Evolutionary conservation across 2,329 filamentous ascomycete genomes (phyloP), one percentile per base, ranked within the genome.

Genomic region (Ophidiomyces ophidiicola): DNA sequence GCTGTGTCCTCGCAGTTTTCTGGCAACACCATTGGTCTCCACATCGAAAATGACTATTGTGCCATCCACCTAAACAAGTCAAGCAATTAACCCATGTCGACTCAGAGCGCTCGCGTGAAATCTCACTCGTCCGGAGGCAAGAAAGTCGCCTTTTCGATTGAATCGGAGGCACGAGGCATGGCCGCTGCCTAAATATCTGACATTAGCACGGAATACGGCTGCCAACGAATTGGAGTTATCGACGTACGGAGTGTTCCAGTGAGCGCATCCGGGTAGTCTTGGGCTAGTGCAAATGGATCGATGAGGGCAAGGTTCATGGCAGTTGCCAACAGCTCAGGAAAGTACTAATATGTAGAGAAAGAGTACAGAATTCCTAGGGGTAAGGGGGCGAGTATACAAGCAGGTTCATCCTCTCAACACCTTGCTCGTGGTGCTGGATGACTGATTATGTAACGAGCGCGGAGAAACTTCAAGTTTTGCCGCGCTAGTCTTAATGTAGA

Each of bases 11-110:
- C 85, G 78, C 47, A 98, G 69, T 64, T 96, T 98, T 55, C 86
- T 80, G 43, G 90, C 90, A 3, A 96, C 84, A 25, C 90, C 88
- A 71, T 92, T 93, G 6, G 92, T 98, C 63, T 98, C 92, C 35
- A 96, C 76, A 57, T 98, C 90, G 72, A 93, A 98, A 32, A 98
- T 82, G 40, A 93, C 84, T 28, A 98, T 82, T 4, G 85, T 90
- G 49, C 90, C 90, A 64, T 98, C 90, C 46, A 75, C 68, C 70
- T 74, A 21, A 8, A 32, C 20, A 24, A 12, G 18, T 17, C 25
- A 8, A 30, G 36, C n/a, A 42, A 25, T n/a, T n/a, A n/a, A n/a
- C n/a, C n/a, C n/a, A n/a, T n/a, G n/a, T n/a, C n/a, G n/a, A n/a
- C n/a, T n/a, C n/a, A n/a, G n/a, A n/a, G n/a, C n/a, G n/a, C n/a